A percentile compares a stretch with the other conserved stretches of the same genome.
Evolutionary conservation across 2,329 filamentous ascomycete species (phyloP).

Genomic region (Apiospora sp.): DNA sequence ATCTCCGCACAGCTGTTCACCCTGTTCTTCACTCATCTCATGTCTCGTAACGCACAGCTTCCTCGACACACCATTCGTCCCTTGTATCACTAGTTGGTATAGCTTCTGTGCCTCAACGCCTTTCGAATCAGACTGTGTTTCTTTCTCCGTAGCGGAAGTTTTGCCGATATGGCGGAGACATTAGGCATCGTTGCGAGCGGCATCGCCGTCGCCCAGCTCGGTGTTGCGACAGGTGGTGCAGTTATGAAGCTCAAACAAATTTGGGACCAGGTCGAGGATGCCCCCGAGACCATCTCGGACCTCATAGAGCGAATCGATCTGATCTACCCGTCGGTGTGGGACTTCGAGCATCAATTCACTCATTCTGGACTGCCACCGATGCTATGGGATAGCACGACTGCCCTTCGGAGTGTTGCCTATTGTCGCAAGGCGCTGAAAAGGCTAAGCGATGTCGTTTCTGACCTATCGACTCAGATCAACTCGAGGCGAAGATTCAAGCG

Average conservation of each 20-base stretch:
- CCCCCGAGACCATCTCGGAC: conserved; percentile 36
- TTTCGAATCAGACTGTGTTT: no score
- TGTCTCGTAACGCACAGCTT: neutral
- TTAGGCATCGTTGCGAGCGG: conserved; percentile 36
- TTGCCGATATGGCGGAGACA: conserved; percentile 36
- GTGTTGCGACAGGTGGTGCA: conserved; percentile 32
- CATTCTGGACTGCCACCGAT: conserved; percentile 27
- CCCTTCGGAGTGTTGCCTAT: conserved; percentile 29
- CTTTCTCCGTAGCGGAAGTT: neutral
- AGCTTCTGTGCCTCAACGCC: no score
- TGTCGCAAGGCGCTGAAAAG: conserved; percentile 36
- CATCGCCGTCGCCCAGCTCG: conserved; percentile 38
- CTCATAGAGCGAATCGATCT: conserved; percentile 38
- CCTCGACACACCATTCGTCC: no score
- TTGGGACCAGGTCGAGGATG: conserved; percentile 38
- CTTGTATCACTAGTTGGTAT: neutral
- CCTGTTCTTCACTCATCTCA: neutral
- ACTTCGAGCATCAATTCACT: conserved; percentile 30
- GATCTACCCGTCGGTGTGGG: conserved; percentile 35
- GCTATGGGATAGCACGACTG: conserved; percentile 30
- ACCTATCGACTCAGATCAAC: conserved; percentile 31
- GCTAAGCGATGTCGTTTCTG: conserved; percentile 32
- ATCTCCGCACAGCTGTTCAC: neutral
- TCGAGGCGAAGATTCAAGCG: conserved; percentile 19
- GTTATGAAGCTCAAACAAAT: conserved; percentile 37